Percentiles rank a stretch among this genome's conserved stretches.
Evolutionary conservation across 2,329 filamentous ascomycete species (phyloP).

Genomic region (Knoxdaviesia proteae): DNA sequence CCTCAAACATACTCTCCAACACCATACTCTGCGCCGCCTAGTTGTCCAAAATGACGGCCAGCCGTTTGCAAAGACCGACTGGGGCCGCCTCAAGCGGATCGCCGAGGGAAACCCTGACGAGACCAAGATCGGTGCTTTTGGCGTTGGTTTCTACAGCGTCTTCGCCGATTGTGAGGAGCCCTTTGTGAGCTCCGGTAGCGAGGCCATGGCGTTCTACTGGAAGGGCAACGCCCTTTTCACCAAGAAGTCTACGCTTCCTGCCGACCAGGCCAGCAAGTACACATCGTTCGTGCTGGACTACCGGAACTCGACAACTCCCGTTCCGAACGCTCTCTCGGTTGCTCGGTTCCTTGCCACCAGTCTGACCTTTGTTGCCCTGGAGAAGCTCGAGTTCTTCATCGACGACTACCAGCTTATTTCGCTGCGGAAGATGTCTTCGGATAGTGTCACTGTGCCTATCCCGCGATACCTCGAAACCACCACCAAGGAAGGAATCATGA

Average conservation of each 20-base stretch:
- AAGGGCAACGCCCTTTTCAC: constrained; percentile 96
- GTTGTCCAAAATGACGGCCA: constrained; percentile 84
- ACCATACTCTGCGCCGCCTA: constrained; percentile 75
- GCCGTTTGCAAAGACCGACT: constrained; percentile 75
- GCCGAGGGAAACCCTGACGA: constrained; percentile 98
- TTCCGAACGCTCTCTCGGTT: constrained; percentile 70
- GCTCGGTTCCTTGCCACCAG: constrained; percentile 88
- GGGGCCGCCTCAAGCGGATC: constrained; percentile 82
- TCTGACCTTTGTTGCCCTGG: constrained; percentile 80
- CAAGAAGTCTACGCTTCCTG: constrained; percentile 55
- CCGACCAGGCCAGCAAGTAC: constrained; percentile 42
- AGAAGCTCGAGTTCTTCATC: constrained; percentile 74
- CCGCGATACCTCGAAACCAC: constrained; percentile 62
- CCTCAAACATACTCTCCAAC: constrained; percentile 61
- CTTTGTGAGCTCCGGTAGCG: constrained; percentile 77
- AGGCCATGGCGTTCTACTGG: constrained; percentile 99
- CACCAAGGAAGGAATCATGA: constrained; percentile 80
- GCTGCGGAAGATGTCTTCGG: constrained; percentile 69
- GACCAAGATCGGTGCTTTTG: constrained; percentile 96
- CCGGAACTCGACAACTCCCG: constrained; percentile 64
- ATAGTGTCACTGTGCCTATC: constrained; percentile 48
- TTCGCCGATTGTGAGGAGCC: constrained; percentile 97
- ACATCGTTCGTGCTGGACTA: constrained; percentile 95
- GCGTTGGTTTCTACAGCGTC: constrained; percentile 95
- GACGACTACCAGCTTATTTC: constrained; percentile 68